phyloP scores from a whole-genome alignment of 257 asterid genomes.

The Verbascum thapsus region DNA sequence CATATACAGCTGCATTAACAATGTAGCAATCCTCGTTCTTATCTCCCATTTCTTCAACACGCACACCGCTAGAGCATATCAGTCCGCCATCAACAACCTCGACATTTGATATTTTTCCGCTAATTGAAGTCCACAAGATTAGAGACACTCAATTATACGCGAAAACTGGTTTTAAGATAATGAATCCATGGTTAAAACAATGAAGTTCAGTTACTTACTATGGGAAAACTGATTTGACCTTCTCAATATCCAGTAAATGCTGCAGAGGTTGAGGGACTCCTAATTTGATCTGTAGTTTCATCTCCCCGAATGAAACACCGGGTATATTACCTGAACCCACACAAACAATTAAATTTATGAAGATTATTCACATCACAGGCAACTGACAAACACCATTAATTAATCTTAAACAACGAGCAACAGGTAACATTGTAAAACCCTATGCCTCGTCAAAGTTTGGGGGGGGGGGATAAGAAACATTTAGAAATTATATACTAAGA shows the following conservation, averaged over 20 bases:
- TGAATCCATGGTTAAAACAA: neutral
- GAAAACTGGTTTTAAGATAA: neutral
- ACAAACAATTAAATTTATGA: slow-evolving; percentile 12
- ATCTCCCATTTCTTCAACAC: slow-evolving; percentile 97
- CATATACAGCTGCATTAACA: slow-evolving; percentile 94
- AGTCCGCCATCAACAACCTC: slow-evolving; percentile 94
- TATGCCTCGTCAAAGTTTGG: neutral
- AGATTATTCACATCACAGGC: neutral
- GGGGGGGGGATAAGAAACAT: neutral
- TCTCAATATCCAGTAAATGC: slow-evolving; percentile 66
- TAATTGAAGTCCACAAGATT: slow-evolving; percentile 25
- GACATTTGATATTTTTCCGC: slow-evolving; percentile 76
- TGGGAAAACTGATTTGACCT: slow-evolving; percentile 93
- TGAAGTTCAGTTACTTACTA: slow-evolving; percentile 60
- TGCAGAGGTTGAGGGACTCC: slow-evolving; percentile 88
- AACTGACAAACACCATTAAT: slow-evolving; percentile 14
- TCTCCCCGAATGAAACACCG: slow-evolving; percentile 86
- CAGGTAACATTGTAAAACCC: neutral
- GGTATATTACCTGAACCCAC: slow-evolving; percentile 72
- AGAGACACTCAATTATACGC: slow-evolving; percentile 12
- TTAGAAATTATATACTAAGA: neutral
- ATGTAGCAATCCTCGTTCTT: slow-evolving; percentile 85
- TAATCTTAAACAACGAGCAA: neutral
- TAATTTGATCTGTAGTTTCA: slow-evolving; percentile 91
- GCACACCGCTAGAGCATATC: slow-evolving; percentile 91